phyloP scores from a whole-genome alignment of 495 filamentous ascomycete species.

The Penicillium psychrofluorescens region DNA sequence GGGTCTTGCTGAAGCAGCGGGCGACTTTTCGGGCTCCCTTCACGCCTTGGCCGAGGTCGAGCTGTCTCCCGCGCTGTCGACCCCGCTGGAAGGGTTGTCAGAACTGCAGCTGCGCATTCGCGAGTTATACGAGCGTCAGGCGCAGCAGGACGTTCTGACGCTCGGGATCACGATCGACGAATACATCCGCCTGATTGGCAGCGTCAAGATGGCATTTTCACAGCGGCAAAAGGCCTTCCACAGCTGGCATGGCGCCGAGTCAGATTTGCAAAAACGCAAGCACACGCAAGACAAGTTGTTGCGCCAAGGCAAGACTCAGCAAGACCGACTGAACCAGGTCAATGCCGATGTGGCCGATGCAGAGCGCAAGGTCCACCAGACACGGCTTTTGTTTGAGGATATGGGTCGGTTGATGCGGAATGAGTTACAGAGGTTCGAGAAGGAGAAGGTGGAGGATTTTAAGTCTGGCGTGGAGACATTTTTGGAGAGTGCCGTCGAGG shows the following conservation, averaged over 20 bases:
- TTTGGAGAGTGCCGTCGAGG: constrained; percentile 91
- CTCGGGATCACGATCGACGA: constrained; percentile 97
- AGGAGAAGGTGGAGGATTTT: constrained; percentile 98
- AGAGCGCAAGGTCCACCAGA: constrained; percentile 87
- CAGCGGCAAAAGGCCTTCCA: constrained; percentile 95
- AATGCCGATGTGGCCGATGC: constrained; percentile 88
- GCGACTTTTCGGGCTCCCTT: constrained; percentile 86
- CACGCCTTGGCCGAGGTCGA: constrained; percentile 84
- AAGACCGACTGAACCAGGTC: constrained; percentile 86
- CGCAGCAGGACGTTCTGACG: constrained; percentile 93
- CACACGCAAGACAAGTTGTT: constrained; percentile 83
- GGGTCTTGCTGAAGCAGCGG: constrained; percentile 83
- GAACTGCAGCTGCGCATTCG: constrained; percentile 89
- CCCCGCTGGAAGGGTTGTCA: constrained; percentile 80
- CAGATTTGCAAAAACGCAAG: constrained; percentile 80
- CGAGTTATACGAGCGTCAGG: constrained; percentile 92
- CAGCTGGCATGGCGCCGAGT: constrained; percentile 83
- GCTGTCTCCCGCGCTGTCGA: constrained; percentile 79
- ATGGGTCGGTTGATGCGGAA: constrained; percentile 90
- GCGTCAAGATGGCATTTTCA: constrained; percentile 82
- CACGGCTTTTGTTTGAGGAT: constrained; percentile 86
- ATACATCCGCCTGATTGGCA: constrained; percentile 92
- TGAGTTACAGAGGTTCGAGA: constrained; percentile 90
- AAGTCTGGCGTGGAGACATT: constrained; percentile 97
- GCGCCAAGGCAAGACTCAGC: constrained; percentile 86